A percentile compares a stretch with the other conserved stretches of the same genome.
These are phyloP conservation scores for Auricularia sp. DNA, from an alignment of 768 basidiomycete genomes.

Conservation along the genomic window DNA sequence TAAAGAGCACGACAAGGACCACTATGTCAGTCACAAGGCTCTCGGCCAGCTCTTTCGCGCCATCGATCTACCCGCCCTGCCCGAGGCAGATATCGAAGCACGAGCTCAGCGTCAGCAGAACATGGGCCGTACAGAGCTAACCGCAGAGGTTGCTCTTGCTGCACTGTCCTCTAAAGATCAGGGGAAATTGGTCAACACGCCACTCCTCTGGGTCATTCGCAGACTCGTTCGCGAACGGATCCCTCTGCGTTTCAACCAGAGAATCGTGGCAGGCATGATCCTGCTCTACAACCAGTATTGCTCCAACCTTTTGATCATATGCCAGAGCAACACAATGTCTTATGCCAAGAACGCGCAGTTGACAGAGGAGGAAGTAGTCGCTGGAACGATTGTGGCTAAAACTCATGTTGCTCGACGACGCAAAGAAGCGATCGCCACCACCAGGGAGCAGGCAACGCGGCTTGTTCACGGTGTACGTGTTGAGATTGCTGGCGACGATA, in stretches of 20 bases:
- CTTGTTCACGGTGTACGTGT: constrained; percentile 42
- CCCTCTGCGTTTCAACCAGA: not conserved
- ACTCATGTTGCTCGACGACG: constrained; percentile 47
- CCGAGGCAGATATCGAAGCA: constrained; percentile 15
- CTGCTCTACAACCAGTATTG: constrained; percentile 29
- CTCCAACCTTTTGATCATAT: constrained; percentile 39
- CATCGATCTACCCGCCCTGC: constrained; percentile 41
- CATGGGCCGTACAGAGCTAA: constrained; percentile 14
- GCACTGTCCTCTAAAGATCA: constrained; percentile 22
- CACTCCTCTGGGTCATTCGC: not conserved
- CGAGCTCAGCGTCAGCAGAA: constrained; percentile 15
- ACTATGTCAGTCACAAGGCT: constrained; percentile 44
- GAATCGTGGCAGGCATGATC: not conserved
- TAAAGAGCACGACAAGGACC: constrained; percentile 27
- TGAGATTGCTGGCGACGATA: constrained; percentile 42
- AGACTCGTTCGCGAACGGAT: not conserved
- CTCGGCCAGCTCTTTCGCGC: constrained; percentile 55
- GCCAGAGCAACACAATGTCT: constrained; percentile 37
- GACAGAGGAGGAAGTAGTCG: constrained; percentile 53
- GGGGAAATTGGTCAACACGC: not conserved
- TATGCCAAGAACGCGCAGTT: constrained; percentile 32
- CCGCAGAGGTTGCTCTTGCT: constrained; percentile 26
- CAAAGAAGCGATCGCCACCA: constrained; percentile 37
- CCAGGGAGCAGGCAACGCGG: constrained; percentile 45
- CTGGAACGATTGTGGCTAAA: constrained; percentile 59